phyloP scores from a whole-genome alignment of 2,329 filamentous ascomycete species.

The Diaporthe velutina region DNA sequence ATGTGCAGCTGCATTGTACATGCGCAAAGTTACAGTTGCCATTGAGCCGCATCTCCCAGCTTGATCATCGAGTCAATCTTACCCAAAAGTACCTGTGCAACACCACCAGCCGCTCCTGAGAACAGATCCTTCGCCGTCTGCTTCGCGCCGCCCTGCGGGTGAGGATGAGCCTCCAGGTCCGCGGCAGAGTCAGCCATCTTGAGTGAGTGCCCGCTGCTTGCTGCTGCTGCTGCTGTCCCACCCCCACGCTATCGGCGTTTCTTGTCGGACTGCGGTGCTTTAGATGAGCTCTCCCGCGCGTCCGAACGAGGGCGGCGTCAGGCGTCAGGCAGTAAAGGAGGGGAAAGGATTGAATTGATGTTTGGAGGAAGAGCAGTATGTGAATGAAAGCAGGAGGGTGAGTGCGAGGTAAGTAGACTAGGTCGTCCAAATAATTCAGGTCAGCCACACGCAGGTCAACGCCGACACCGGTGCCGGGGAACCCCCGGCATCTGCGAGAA shows the following conservation, averaged over 20 bases:
- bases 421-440: conserved; percentile 13
- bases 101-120: conserved; percentile 88
- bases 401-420: background rate
- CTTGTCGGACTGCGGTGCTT: background rate
- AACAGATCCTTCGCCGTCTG: conserved; percentile 90
- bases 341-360: background rate
- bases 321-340: background rate
- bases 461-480: conserved; percentile 39
- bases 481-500: conserved; percentile 9
- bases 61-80: conserved; percentile 48
- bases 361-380: background rate
- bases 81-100: conserved; percentile 96
- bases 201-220: conserved; percentile 8
- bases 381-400: background rate
- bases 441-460: background rate
- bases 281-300: background rate
- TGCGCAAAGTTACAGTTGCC: background rate
- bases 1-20: background rate
- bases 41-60: background rate
- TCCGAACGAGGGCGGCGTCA: background rate
- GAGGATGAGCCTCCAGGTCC: conserved; percentile 52
- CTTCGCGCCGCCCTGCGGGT: conserved; percentile 51
- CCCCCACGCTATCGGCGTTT: conserved; percentile 13
- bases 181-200: conserved; percentile 52
- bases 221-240: conserved; percentile 32